These are phyloP conservation scores for Elsinoe fawcettii DNA, from an alignment of 2,329 filamentous ascomycete genomes.

Conservation along the genomic window DNA sequence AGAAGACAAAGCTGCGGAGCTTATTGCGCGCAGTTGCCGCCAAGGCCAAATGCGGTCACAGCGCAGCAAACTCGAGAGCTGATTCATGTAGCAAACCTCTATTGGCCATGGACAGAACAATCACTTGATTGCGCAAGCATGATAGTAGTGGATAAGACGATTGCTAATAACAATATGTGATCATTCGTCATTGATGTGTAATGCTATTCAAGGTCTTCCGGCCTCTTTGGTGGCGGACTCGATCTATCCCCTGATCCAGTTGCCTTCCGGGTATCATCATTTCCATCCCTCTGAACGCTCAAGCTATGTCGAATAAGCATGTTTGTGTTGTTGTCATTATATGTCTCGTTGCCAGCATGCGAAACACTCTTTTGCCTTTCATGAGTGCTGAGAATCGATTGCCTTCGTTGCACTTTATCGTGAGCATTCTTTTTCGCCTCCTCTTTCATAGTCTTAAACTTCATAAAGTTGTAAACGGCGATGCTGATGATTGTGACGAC, in stretches of 20 bases:
- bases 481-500: conserved; percentile 86
- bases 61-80: not conserved
- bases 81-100: not conserved
- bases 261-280: conserved; percentile 24
- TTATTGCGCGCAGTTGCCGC: conserved; percentile 1
- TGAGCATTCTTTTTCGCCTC: conserved; percentile 54
- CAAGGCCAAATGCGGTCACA: conserved; percentile 3
- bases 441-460: conserved; percentile 78
- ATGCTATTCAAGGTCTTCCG: conserved; percentile 37
- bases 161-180: not conserved
- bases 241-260: conserved; percentile 2
- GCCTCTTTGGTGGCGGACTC: conserved; percentile 30
- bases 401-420: conserved; percentile 32
- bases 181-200: conserved; percentile 10
- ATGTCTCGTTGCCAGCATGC: conserved; percentile 2
- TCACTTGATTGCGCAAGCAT: not conserved
- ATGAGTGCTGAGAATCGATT: conserved; percentile 26
- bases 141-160: not conserved
- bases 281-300: conserved; percentile 27
- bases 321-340: conserved; percentile 25
- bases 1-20: conserved; percentile 9
- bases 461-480: conserved; percentile 85
- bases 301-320: conserved; percentile 32
- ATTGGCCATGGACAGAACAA: not conserved
- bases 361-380: conserved; percentile 15